A percentile compares a stretch with the other conserved stretches of the same genome.
phyloP scores from a whole-genome alignment of 2,329 filamentous ascomycete species.

The Diaporthe amygdali region DNA sequence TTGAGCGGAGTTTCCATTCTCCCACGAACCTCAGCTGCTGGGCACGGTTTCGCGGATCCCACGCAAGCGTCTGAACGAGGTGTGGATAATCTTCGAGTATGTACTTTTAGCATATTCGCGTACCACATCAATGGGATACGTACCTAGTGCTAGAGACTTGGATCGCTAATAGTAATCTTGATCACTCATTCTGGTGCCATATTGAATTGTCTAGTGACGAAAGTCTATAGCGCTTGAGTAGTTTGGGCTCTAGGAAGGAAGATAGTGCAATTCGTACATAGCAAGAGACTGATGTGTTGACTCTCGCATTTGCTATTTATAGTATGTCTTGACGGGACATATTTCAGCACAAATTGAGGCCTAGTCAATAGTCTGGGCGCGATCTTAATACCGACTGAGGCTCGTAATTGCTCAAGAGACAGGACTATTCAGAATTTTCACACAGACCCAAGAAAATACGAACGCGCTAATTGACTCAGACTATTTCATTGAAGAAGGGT shows the following conservation, averaged over 20 bases:
- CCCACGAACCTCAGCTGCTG: background rate
- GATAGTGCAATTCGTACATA: too few species aligned
- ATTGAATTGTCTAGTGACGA: background rate
- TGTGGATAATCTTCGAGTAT: background rate
- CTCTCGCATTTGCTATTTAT: too few species aligned
- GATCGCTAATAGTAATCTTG: background rate
- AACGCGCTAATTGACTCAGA: background rate
- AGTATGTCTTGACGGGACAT: background rate
- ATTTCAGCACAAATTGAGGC: background rate
- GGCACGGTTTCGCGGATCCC: background rate
- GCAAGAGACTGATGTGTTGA: too few species aligned
- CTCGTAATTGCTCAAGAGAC: background rate
- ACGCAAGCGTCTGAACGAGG: background rate
- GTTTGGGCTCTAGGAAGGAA: too few species aligned
- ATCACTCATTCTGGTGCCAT: background rate
- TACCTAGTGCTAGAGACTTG: background rate
- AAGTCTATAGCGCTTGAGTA: background rate
- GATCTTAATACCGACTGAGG: background rate
- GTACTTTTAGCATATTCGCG: background rate
- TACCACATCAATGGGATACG: background rate
- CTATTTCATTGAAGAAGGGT: background rate
- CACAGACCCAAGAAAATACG: background rate
- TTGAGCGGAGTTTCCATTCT: background rate
- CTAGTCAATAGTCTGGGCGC: background rate
- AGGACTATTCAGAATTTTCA: too few species aligned